A percentile compares a stretch with the other conserved stretches of the same genome.
phyloP scores from a whole-genome alignment of 108 stramenopile genomes.

The Cyclotella cryptica region DNA sequence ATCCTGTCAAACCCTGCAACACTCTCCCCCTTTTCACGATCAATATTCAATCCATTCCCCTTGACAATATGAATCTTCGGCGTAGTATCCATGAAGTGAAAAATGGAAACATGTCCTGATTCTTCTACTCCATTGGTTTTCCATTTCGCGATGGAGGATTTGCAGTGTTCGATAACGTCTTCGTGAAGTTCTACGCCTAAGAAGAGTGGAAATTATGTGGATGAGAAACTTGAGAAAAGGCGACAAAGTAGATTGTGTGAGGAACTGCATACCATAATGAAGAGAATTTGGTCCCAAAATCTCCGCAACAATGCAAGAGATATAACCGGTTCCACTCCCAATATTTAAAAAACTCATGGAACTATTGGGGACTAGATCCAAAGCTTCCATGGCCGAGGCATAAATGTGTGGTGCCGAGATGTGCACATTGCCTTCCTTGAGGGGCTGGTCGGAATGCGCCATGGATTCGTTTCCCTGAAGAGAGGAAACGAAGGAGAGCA shows the following conservation, averaged over 20 bases:
- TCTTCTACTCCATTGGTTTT: conserved; percentile 47
- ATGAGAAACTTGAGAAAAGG: background rate
- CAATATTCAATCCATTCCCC: conserved; percentile 78
- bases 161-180: conserved; percentile 80
- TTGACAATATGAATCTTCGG: conserved; percentile 69
- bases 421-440: conserved; percentile 85
- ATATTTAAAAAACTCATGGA: conserved; percentile 79
- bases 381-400: conserved; percentile 80
- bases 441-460: conserved; percentile 83
- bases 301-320: conserved; percentile 81
- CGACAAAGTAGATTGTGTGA: background rate
- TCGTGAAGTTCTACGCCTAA: conserved; percentile 77
- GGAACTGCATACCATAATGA: conserved; percentile 61
- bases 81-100: conserved; percentile 48
- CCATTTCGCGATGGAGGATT: conserved; percentile 70
- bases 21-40: conserved; percentile 64
- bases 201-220: background rate
- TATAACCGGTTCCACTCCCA: conserved; percentile 90
- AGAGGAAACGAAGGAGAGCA: background rate
- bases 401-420: conserved; percentile 96
- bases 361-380: conserved; percentile 75
- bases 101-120: conserved; percentile 19
- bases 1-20: conserved; percentile 86
- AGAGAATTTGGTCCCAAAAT: conserved; percentile 77
- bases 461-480: conserved; percentile 50